Percentiles rank a stretch among this genome's conserved stretches.
These are phyloP conservation scores for Yarrowia deformans DNA, from an alignment of 805 yeast genomes.

Conservation along the genomic window DNA sequence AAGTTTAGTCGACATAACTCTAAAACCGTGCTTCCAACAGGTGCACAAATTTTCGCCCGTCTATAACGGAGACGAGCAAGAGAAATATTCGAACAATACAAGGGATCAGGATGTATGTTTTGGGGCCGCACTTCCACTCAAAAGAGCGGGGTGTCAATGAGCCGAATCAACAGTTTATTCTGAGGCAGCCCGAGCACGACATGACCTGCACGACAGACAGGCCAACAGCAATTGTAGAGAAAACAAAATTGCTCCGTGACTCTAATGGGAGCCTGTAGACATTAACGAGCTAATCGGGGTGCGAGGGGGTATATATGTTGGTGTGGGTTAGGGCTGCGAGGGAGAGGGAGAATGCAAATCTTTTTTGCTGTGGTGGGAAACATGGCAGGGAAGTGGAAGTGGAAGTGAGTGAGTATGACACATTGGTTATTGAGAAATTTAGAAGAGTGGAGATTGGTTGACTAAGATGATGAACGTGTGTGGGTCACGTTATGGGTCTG, in stretches of 20 bases:
- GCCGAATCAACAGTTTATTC: constrained; percentile 40
- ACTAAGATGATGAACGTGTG: too few species aligned
- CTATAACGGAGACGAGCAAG: too few species aligned
- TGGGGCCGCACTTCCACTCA: constrained; percentile 39
- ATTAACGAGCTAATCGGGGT: constrained; percentile 33
- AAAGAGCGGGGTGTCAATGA: constrained; percentile 38
- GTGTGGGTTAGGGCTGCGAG: constrained; percentile 27
- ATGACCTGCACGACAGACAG: constrained; percentile 39
- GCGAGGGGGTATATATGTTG: constrained; percentile 13
- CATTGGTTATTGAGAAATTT: not conserved
- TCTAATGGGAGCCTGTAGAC: constrained; percentile 40
- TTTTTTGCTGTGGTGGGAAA: not conserved
- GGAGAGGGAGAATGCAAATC: not conserved
- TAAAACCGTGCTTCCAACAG: not conserved
- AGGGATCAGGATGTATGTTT: constrained; percentile 19
- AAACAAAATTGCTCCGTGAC: constrained; percentile 39
- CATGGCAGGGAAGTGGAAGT: not conserved
- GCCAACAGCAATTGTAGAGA: constrained; percentile 39
- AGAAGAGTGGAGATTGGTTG: too few species aligned
- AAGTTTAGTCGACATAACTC: not conserved
- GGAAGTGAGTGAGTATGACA: not conserved
- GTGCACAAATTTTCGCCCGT: not conserved
- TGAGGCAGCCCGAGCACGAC: constrained; percentile 41
- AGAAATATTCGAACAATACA: too few species aligned
- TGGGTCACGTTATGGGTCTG: too few species aligned